Evolutionary conservation across 1,284 basidiomycete genomes (phyloP), one percentile per base, ranked within the genome.

Genomic region (Phylloporus sp.): DNA sequence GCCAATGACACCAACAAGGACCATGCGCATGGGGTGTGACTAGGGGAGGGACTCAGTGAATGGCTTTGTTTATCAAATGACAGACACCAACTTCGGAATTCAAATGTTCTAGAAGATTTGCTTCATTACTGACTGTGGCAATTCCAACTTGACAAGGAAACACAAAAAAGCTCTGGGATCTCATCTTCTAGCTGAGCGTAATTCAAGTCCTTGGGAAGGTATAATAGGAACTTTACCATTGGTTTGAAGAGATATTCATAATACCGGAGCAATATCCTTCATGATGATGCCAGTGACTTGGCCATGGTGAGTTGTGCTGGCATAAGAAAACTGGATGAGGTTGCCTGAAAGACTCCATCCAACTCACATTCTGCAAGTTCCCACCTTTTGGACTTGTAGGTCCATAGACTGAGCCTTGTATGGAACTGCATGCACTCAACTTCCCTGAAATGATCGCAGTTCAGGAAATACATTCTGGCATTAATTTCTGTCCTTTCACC

Each of bases 1-100:
- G 6, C 93, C 94, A 44, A 97, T 87, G 63, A 96, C 86, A 75
- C 97, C 95, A 54, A 98, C 87, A 61, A 98, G 84, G 1, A 93
- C 94, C 81, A 96, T 94, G 42, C 98, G 93, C 90, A 99, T 97
- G 0, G 95, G 94, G 72, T 98, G 98, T 0, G 95, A 92, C 93
- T 96, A 65, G n/a, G n/a, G 15, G 40, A 18, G 44, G 20, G 31
- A 15, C 22, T 56, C 20, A 51, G 51, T 58, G 24, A 63, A 28
- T n/a, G 49, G 56, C 13, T 98, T 94, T 1, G 93, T 90, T 73
- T 98, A n/a, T 96, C 0, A 93, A 89, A 32, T 98, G 86, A 17
- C 11, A n/a, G 17, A n/a, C 17, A 34, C 50, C 13, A 15, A 52
- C 50, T 32, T 52, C 50, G 22, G 50, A 52, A 34, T 52, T 32